A percentile compares a stretch with the other conserved stretches of the same genome.
Evolutionary conservation across 495 filamentous ascomycete species (phyloP).

Genomic region (Neurospora terricola): DNA sequence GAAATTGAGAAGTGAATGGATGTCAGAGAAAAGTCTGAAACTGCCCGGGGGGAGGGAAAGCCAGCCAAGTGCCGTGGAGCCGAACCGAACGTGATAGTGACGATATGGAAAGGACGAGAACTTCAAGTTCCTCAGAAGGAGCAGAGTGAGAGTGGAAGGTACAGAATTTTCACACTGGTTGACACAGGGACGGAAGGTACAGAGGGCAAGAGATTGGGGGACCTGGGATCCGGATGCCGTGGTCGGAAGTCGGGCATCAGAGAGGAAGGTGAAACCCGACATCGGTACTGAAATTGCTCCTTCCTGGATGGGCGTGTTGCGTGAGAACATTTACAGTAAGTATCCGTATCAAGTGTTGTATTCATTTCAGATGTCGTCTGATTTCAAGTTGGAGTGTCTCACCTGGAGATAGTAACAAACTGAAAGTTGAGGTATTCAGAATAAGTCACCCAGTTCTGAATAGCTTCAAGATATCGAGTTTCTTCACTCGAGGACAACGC

Average conservation of each 20-base stretch:
- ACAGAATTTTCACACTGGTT: not conserved
- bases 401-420: not conserved
- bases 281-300: not conserved
- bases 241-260: not conserved
- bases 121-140: not conserved
- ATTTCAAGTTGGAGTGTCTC: not conserved
- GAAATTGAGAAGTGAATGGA: not conserved
- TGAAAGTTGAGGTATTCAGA: not conserved
- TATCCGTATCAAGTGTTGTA: not conserved
- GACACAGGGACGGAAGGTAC: not conserved
- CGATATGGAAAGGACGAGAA: not conserved
- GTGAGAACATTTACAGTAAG: not conserved
- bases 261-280: not conserved
- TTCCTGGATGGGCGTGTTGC: not conserved
- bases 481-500: not conserved
- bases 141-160: not conserved
- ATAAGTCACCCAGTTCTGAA: not conserved
- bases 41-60: not conserved
- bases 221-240: not conserved
- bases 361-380: not conserved
- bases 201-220: not conserved
- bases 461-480: not conserved
- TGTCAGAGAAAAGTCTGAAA: not conserved
- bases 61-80: not conserved
- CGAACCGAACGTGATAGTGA: not conserved